Percentiles rank a stretch among this genome's conserved stretches.
Evolutionary conservation across 805 yeast genomes (phyloP).

Genomic region (Metschnikowia koreensis): DNA sequence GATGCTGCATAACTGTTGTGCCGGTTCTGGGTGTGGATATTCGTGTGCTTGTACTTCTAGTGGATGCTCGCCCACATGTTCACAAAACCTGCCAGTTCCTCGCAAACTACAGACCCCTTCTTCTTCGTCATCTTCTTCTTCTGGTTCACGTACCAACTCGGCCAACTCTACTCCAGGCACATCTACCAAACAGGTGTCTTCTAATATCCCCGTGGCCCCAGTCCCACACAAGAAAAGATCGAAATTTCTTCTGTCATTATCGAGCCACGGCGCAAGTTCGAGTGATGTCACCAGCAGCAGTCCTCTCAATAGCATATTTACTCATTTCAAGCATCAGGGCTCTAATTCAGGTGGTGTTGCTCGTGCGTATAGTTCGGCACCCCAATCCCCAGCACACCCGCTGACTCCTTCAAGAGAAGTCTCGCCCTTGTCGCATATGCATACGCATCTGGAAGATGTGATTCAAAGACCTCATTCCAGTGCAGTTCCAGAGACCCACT

Average conservation of each 20-base stretch:
- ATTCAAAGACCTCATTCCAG: conserved; percentile 11
- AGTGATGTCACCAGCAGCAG: conserved; percentile 10
- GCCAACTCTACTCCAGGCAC: background rate
- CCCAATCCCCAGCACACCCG: conserved; percentile 14
- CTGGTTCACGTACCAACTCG: background rate
- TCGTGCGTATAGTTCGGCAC: conserved; percentile 13
- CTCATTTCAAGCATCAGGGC: conserved; percentile 12
- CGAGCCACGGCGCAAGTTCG: conserved; percentile 8
- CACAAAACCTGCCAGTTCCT: background rate
- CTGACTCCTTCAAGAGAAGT: conserved; percentile 5
- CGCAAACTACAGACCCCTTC: background rate
- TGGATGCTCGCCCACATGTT: background rate
- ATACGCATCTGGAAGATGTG: conserved; percentile 1
- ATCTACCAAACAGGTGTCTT: no score
- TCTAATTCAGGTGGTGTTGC: conserved; percentile 5
- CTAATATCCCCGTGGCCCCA: conserved; percentile 8
- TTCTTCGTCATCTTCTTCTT: background rate
- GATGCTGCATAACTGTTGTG: background rate
- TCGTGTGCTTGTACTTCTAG: background rate
- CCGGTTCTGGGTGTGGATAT: background rate
- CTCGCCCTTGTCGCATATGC: conserved; percentile 5
- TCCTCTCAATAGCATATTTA: conserved; percentile 5
- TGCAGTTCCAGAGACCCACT: conserved; percentile 8
- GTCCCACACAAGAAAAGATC: conserved; percentile 13
- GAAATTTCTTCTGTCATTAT: conserved; percentile 10